Percentiles rank a stretch among this genome's conserved stretches.
phyloP scores from a whole-genome alignment of 2,329 filamentous ascomycete genomes.

The Alternaria incomplexa region DNA sequence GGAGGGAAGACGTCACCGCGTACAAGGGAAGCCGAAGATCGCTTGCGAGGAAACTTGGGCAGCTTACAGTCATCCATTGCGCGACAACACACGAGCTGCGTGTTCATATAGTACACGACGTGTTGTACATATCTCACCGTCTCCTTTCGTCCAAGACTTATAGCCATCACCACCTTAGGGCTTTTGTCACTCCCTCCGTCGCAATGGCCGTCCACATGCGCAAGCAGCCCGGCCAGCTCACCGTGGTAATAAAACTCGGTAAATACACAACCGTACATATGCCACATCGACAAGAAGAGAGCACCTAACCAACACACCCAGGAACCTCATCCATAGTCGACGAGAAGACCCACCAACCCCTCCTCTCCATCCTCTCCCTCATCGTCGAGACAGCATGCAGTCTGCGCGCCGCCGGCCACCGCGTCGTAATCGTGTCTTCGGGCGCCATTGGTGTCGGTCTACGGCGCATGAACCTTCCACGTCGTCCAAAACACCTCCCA shows the following conservation, averaged over 20 bases:
- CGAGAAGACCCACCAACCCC: slow-evolving; percentile 90
- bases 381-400: slow-evolving; percentile 94
- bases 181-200: not conserved
- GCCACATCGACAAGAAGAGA: slow-evolving; percentile 23
- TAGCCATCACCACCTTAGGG: not conserved
- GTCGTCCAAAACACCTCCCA: slow-evolving; percentile 87
- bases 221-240: slow-evolving; percentile 64
- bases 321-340: slow-evolving; percentile 99
- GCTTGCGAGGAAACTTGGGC: slow-evolving; percentile 18
- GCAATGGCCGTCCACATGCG: slow-evolving; percentile 50
- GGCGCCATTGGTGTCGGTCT: slow-evolving; percentile 95
- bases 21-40: slow-evolving; percentile 13
- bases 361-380: slow-evolving; percentile 85
- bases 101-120: not conserved
- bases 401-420: slow-evolving; percentile 87
- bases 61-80: slow-evolving; percentile 24
- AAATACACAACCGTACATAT: slow-evolving; percentile 42
- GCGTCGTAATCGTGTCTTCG: slow-evolving; percentile 94
- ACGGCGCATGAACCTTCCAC: slow-evolving; percentile 84
- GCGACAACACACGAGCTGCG: not conserved
- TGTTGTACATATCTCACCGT: not conserved
- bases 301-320: slow-evolving; percentile 53
- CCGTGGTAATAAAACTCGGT: slow-evolving; percentile 89
- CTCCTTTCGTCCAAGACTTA: not conserved
- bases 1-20: slow-evolving; percentile 22